Conservation (phyloP, 2,329 filamentous ascomycete species). For the Paraphoma sp. region DNA sequence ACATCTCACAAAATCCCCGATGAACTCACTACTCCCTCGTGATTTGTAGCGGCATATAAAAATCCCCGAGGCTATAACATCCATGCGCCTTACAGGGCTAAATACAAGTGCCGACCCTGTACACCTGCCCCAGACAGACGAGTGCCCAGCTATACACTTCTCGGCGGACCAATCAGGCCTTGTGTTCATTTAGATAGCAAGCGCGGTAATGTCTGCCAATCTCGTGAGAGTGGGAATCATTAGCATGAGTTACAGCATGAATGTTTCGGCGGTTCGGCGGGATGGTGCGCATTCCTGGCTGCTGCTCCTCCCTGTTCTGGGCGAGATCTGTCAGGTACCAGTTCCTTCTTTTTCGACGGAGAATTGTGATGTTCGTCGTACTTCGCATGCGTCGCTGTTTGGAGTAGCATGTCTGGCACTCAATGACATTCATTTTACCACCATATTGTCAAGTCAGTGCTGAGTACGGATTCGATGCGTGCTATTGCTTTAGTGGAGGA, state of each 20-base stretch:
- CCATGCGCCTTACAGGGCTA: constrained; percentile 4
- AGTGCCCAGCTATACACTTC: background rate
- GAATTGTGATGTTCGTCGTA: no score
- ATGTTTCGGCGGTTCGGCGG: no score
- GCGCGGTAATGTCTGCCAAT: background rate
- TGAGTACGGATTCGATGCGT: constrained; percentile 5
- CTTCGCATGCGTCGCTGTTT: no score
- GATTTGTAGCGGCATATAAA: background rate
- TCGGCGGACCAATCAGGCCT: constrained; percentile 14
- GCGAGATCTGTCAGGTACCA: no score
- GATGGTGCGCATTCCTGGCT: no score
- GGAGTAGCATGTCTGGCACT: no score
- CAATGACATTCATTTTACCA: no score
- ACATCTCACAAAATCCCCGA: no score
- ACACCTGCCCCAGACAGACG: constrained; percentile 18
- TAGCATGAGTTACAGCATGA: no score
- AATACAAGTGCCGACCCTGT: constrained; percentile 19
- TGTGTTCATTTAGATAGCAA: constrained; percentile 6
- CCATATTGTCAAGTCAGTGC: background rate
- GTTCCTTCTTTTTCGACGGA: no score
- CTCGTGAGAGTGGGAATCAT: background rate
- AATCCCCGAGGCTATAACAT: background rate
- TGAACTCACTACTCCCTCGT: no score
- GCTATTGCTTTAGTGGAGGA: constrained; percentile 10
- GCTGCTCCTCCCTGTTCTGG: no score